Evolutionary conservation across 2,329 filamentous ascomycete genomes (phyloP), one percentile per base, ranked within the genome.

Genomic region (Aaosphaeria pasadenensis): DNA sequence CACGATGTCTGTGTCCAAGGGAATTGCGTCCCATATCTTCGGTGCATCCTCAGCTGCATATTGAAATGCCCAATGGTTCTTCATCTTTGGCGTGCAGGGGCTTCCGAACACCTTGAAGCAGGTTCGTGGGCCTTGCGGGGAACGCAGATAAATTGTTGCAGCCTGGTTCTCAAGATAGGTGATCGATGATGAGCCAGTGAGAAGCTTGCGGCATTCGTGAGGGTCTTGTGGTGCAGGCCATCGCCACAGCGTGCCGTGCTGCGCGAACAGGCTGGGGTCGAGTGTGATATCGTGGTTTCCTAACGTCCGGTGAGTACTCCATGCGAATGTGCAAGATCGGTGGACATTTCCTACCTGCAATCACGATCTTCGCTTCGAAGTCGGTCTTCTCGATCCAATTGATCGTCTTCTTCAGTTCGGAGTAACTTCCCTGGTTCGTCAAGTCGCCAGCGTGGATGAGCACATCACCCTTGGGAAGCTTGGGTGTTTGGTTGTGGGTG

Each of bases 231-330:
- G 73, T 4, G 63, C 59, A 44, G 82, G 77, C 58, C 81, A 83
- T 60, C 85, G 82, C 59, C 84, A 82, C 45, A 73, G 71, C 1
- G 62, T 57, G 1, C 78, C 77, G 56, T 84, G 74, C 38, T 78
- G 64, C 6, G 69, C 57, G 62, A 83, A 86, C 63, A 87, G 89
- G 3, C 73, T 63, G n/a, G 72, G 56, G 59, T 90, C 87, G 5
- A 91, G 77, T 0, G 85, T 87, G 43, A 88, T 74, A 61, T 91
- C 88, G 67, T 91, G 88, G 62, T 91, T 91, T 30, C 87, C 86
- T 86, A 54, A 50, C 11, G 29, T 17, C n/a, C 28, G 13, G 35
- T 53, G 43, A 50, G 41, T 48, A 17, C 17, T 11, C 17, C 17
- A 24, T 24, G 17, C 17, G 17, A 24, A 24, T 24, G 17, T 24